Evolutionary conservation across 2,329 filamentous ascomycete species (phyloP), one percentile per base, ranked within the genome.

Genomic region (Xylariales sp.): DNA sequence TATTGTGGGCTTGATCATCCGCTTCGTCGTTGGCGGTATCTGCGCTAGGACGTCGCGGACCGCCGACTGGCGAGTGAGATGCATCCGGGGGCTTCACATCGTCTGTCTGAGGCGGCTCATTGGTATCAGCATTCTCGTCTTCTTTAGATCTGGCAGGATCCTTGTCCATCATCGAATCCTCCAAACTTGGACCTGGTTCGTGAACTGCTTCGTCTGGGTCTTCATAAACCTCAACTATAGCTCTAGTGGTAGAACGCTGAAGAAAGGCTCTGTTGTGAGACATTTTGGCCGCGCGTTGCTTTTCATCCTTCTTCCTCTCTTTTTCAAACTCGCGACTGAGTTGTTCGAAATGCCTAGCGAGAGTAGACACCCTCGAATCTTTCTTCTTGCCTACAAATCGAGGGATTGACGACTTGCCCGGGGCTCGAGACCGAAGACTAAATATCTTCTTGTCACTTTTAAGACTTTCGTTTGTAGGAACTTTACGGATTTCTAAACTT

Each of bases 261-360:
- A 80, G 63, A 57, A 91, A 91, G 1, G 88, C 88, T 44, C 90
- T 78, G 12, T 88, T 87, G 57, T 77, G 72, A 16, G 78, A 75
- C 55, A 85, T 81, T 54, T 83, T 88, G 31, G 87, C 85, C 18
- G 88, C 86, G 42, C 88, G 73, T 57, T 89, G 85, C 52, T 83
- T 84, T 47, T 87, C 80, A 59, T 97, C 91, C 33, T 86, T 83
- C 49, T 94, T 78, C 30, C 93, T 79, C 62, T 98, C 91, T 52
- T 91, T 95, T 56, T 96, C 89, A 49, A 98, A 98, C 55, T 98
- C 94, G 17, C 90, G 83, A 51, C 89, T 96, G 40, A 98, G 72
- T 59, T 97, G 90, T 61, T 98, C 94, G 56, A 98, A 97, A 59
- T 97, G 93, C 50, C 88, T 88, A 14, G 93, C 88, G 34, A 98